These are phyloP conservation scores for Jaltomata sinuosa DNA, from an alignment of 257 asterid species.

Conservation along the genomic window DNA sequence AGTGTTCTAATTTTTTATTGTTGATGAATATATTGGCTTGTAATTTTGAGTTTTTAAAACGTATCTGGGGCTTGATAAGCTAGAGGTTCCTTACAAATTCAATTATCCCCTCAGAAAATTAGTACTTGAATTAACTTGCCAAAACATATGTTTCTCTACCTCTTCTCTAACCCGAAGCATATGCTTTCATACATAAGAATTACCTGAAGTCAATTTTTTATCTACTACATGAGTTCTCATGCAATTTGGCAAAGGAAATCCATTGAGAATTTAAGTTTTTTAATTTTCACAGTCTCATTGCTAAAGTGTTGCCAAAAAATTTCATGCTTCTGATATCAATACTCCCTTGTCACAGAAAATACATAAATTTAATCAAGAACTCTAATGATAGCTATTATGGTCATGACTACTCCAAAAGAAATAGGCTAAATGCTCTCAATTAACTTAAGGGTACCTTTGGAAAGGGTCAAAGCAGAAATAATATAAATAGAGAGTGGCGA, in stretches of 20 bases:
- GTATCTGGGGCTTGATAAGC: not conserved
- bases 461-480: not conserved
- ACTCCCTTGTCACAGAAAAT: not conserved
- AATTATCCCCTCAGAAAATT: not conserved
- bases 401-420: not conserved
- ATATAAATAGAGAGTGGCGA: not conserved
- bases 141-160: not conserved
- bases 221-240: not conserved
- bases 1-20: too few species aligned
- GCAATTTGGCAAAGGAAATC: not conserved
- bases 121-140: not conserved
- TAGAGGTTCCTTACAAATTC: too few species aligned
- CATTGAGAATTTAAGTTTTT: not conserved
- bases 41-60: not conserved
- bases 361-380: not conserved
- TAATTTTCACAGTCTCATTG: not conserved
- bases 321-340: not conserved
- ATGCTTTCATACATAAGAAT: too few species aligned
- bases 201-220: not conserved
- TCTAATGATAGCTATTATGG: not conserved
- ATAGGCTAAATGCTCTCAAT: not conserved
- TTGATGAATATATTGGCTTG: not conserved
- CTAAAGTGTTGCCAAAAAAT: too few species aligned
- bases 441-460: not conserved
- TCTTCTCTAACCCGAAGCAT: not conserved